Base-by-base conservation (phyloP, 371 early-diverging fungal genomes). In the Nematocida ausubeli region DNA sequence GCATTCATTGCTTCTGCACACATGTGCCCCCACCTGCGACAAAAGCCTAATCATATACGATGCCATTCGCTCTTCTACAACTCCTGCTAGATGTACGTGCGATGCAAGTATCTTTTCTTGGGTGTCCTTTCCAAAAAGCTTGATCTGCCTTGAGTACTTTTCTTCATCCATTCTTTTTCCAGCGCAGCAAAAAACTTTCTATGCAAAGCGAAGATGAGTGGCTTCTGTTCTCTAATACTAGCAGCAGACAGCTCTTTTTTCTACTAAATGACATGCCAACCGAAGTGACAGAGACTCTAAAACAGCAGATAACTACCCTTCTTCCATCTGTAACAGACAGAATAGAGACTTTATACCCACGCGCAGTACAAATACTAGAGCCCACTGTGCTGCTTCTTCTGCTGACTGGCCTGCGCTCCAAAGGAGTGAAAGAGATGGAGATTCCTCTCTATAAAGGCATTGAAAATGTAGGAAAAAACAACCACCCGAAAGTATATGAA, bases 91-190 rank as follows among this genome's bases (percentile, higher is more conserved):
- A 26, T 40, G 28, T 4, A 75, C 34, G 28, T 64, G 44, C 19
- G 65, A 52, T 19, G 65, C 57, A 39, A 52, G 34, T 39, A 84
- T 65, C 30, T 67, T 78, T 6, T 60, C 62, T 58, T 84, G 85
- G 22, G 81, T 72, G 16, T 80, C 71, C 22, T 70, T 56, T 19
- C 85, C 85, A 82, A 84, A 83, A 51, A 83, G 69, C 28, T 80
- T 55, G 19, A 84, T 82, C 62, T 84, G 85, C 56, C 85, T 71
- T 39, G 83, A 81, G 67, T 84, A 83, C 63, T 70, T 64, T 39
- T 78, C 63, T 35, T 70, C 32, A 35, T 65, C 12, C 78, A 75
- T 75, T 55, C 14, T 24, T 54, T 35, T 39, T 14, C 6, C 19
- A 42, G 7, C 26, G 16, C 4, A 14, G 34, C 60, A 60, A 60